Evolutionary conservation across 148 eudicot species (phyloP).

Genomic region (Diospyros lotus): DNA sequence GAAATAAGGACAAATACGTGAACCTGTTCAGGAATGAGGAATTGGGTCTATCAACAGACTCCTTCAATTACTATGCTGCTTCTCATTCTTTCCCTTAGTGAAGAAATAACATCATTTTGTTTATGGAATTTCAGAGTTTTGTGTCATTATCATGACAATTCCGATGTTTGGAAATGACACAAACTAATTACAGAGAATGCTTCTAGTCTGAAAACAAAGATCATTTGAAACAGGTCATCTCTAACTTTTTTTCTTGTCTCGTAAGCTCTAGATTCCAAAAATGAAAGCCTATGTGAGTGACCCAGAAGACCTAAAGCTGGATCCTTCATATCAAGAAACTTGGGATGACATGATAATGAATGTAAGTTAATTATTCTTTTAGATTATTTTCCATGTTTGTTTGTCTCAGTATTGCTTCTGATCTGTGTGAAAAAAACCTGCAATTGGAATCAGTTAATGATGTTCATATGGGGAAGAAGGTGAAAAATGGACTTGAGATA

Average conservation of each 20-base stretch:
- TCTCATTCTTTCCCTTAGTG: too few relatives aligned
- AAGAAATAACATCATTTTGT: neutral
- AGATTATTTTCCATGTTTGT: neutral
- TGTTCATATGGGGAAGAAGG: neutral
- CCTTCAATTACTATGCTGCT: constrained; percentile 4
- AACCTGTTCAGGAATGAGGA: neutral
- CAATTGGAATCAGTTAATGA: neutral
- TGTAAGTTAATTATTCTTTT: constrained; percentile 40
- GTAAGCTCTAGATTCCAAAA: constrained; percentile 98
- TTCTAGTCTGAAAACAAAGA: too few relatives aligned
- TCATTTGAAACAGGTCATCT: neutral
- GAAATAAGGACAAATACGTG: too few relatives aligned
- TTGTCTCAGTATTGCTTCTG: neutral
- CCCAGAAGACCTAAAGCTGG: constrained; percentile 96
- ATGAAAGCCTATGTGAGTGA: constrained; percentile 99
- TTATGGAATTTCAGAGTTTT: neutral
- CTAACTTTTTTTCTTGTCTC: constrained; percentile 42
- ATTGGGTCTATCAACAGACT: neutral
- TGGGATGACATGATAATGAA: constrained; percentile 99
- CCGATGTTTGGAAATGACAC: neutral
- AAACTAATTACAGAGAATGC: neutral
- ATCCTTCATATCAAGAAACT: constrained; percentile 77
- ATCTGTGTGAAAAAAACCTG: neutral
- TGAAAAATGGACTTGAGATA: too few relatives aligned
- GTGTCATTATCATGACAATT: too few relatives aligned